Base-by-base conservation (phyloP, 192 early-diverging fungal genomes). In the Phlyctochytrium bullatum region DNA sequence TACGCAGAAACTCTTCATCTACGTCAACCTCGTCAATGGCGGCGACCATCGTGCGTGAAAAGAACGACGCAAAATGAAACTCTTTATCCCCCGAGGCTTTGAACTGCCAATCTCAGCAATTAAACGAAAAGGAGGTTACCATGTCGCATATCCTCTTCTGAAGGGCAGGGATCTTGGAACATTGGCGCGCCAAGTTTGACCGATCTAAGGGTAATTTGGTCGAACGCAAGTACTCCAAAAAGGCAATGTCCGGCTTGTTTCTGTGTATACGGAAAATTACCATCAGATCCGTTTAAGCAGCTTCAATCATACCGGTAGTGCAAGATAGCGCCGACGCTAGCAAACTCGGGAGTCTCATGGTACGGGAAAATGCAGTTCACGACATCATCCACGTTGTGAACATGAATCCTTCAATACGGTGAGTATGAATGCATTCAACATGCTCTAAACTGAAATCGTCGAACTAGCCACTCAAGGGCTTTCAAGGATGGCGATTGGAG, bases 321-420 rank as follows among this genome's bases (percentile, higher is more conserved):
- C 20, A 97, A 78, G 33, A 94, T 83, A 28, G 83, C 80, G 2
- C 92, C 84, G 84, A 98, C 85, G 54, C 87, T 84, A 58, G 90
- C 79, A 79, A 97, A 98, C 36, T 88, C 83, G 62, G 87, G 84
- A 12, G 94, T 93, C 70, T 97, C 95, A 65, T 98, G 94, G 77
- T 93, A 98, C 29, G 97, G 97, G 58, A 98, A 69, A 31, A 97
- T 81, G 34, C 87, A 88, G 23, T 78, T 85, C 28, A 98, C 50
- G 2, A 96, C 66, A 3, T 81, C 81, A 35, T 92, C 88, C 27
- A 92, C 78, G 69, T 97, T 98, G 76, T 89, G 88, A 68, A 93
- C 91, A 64, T 98, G 78, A 67, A 98, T 91, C 50, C 72, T 80
- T 3, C 2, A 1, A 32, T 27, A 32, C 29, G 24, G 62, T 12